phyloP scores from a whole-genome alignment of 2,329 filamentous ascomycete genomes.

The Chrysosphaeria jannelii region DNA sequence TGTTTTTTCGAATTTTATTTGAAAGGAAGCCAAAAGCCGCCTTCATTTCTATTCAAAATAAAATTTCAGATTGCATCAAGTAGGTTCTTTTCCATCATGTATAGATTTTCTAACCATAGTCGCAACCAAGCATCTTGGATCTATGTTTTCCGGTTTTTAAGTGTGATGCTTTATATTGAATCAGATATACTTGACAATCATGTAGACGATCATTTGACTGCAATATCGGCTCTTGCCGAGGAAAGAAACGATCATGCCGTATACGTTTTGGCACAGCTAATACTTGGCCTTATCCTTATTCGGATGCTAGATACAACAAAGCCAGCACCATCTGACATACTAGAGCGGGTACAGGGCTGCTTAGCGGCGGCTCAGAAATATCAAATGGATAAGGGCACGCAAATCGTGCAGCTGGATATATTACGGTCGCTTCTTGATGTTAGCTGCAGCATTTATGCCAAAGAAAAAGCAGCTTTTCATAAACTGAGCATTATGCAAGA shows the following conservation, averaged over 20 bases:
- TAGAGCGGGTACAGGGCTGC: constrained; percentile 41
- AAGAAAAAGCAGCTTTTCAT: constrained; percentile 20
- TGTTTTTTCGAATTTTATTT: constrained; percentile 38
- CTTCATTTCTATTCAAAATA: constrained; percentile 36
- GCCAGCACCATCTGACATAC: constrained; percentile 25
- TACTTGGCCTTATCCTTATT: constrained; percentile 41
- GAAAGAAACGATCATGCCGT: constrained; percentile 30
- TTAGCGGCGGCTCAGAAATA: constrained; percentile 44
- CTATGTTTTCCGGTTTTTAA: constrained; percentile 48
- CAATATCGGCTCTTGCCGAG: constrained; percentile 27
- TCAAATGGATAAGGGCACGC: constrained; percentile 32
- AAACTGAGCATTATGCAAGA: constrained; percentile 33
- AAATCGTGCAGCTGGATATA: constrained; percentile 34
- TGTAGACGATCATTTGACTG: no score
- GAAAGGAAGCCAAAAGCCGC: constrained; percentile 42
- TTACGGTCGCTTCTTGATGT: constrained; percentile 39
- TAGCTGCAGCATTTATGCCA: constrained; percentile 34
- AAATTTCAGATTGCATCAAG: constrained; percentile 37
- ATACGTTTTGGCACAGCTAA: constrained; percentile 29
- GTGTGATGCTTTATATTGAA: no score
- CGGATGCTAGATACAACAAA: constrained; percentile 27
- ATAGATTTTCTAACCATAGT: neutral
- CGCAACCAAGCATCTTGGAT: constrained; percentile 43
- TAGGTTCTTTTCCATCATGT: constrained; percentile 10
- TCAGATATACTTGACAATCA: no score